These are phyloP conservation scores for Lichtheimia ramosa DNA, from an alignment of 371 early-diverging fungal genomes.

Conservation along the genomic window DNA sequence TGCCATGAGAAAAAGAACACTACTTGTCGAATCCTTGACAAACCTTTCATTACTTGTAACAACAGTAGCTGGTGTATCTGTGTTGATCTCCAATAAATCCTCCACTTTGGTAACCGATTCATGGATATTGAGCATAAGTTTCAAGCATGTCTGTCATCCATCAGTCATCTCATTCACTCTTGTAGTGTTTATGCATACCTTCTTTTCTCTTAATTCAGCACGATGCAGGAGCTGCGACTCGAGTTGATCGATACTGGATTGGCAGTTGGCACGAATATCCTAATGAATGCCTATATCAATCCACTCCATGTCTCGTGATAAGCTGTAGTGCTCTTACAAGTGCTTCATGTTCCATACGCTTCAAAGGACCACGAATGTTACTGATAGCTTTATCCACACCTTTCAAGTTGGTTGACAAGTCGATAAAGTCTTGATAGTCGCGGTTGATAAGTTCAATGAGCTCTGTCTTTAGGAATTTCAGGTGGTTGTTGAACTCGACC, in stretches of 20 bases:
- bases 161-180: not conserved
- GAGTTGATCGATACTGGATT: conserved; percentile 55
- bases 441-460: conserved; percentile 80
- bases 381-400: conserved; percentile 75
- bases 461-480: conserved; percentile 66
- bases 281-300: conserved; percentile 10
- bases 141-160: conserved; percentile 50
- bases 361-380: conserved; percentile 59
- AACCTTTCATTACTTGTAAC: not conserved
- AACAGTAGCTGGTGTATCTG: conserved; percentile 16
- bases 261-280: conserved; percentile 51
- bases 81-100: conserved; percentile 61
- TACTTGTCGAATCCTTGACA: not conserved
- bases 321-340: no score
- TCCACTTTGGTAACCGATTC: conserved; percentile 79
- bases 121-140: conserved; percentile 69
- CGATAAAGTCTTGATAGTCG: conserved; percentile 83
- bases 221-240: conserved; percentile 63
- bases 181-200: conserved; percentile 42
- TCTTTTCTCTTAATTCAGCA: conserved; percentile 67
- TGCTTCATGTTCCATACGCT: conserved; percentile 58
- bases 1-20: not conserved
- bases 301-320: no score
- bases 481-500: conserved; percentile 60
- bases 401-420: conserved; percentile 75